A percentile compares a stretch with the other conserved stretches of the same genome.
phyloP scores from a whole-genome alignment of 2,329 filamentous ascomycete species.

The Beauveria caledonica region DNA sequence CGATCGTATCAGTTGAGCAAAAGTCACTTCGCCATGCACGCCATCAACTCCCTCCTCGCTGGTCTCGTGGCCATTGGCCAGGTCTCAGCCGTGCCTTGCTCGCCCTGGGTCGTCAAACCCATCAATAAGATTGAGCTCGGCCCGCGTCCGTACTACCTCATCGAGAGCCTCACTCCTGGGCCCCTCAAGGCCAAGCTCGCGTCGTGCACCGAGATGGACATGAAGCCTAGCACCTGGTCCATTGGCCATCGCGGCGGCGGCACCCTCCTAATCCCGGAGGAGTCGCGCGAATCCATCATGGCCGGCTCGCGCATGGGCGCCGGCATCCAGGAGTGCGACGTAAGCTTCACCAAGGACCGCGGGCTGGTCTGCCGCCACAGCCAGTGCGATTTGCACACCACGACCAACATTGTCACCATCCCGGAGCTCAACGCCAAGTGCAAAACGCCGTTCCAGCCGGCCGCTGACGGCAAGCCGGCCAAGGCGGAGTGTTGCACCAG shows the following conservation, averaged over 20 bases:
- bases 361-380: conserved; percentile 61
- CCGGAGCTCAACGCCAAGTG: conserved; percentile 58
- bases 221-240: conserved; percentile 45
- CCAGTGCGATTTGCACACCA: conserved; percentile 60
- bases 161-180: conserved; percentile 53
- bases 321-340: conserved; percentile 60
- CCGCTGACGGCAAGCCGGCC: conserved; percentile 40
- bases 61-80: conserved; percentile 23
- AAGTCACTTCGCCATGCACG: conserved; percentile 21
- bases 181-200: conserved; percentile 51
- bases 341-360: conserved; percentile 56
- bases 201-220: conserved; percentile 46
- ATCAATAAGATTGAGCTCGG: conserved; percentile 49
- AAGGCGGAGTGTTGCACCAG: conserved; percentile 62
- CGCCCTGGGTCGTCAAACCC: conserved; percentile 20
- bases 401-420: conserved; percentile 56
- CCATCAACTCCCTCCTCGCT: conserved; percentile 21
- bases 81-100: conserved; percentile 20
- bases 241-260: conserved; percentile 57
- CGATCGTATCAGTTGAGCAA: background rate
- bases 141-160: conserved; percentile 55
- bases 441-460: conserved; percentile 51
- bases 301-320: conserved; percentile 61
- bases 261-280: conserved; percentile 56
- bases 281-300: conserved; percentile 49